These are phyloP conservation scores for Histomonas meleagridis DNA, from an alignment of 208 protist species.

Conservation along the genomic window DNA sequence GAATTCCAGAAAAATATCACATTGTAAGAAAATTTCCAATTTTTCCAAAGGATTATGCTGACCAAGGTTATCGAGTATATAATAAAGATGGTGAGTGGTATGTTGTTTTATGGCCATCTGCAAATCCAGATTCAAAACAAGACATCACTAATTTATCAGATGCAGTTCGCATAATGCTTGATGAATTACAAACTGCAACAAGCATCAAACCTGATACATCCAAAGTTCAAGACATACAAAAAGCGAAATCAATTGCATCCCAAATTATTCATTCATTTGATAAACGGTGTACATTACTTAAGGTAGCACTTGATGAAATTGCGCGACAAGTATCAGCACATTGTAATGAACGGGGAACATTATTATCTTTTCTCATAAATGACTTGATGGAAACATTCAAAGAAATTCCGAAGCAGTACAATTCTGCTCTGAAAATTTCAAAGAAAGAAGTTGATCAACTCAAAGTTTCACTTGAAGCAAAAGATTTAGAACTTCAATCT, in stretches of 20 bases:
- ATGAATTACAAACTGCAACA: conserved; percentile 10
- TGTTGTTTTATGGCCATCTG: conserved; percentile 23
- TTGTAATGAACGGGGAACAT: background rate
- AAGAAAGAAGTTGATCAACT: conserved; percentile 31
- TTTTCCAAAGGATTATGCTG: conserved; percentile 28
- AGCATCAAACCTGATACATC: background rate
- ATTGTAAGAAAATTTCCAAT: conserved; percentile 9
- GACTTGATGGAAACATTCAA: background rate
- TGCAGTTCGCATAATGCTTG: background rate
- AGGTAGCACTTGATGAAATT: conserved; percentile 12
- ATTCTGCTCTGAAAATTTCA: background rate
- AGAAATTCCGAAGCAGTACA: conserved; percentile 34
- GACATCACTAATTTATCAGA: background rate
- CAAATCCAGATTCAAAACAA: background rate
- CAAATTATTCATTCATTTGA: conserved; percentile 30
- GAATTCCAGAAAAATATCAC: conserved; percentile 35
- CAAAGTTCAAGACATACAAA: conserved; percentile 22
- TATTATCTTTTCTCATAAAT: background rate
- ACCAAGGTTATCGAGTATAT: conserved; percentile 11
- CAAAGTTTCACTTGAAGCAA: background rate
- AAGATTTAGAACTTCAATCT: conserved; percentile 8
- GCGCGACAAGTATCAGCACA: background rate
- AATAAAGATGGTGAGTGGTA: background rate
- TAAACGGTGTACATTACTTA: background rate
- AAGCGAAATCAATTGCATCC: background rate